Evolutionary conservation across 208 protist genomes (phyloP), one percentile per base, ranked within the genome.

Genomic region (Trypanosoma mega): DNA sequence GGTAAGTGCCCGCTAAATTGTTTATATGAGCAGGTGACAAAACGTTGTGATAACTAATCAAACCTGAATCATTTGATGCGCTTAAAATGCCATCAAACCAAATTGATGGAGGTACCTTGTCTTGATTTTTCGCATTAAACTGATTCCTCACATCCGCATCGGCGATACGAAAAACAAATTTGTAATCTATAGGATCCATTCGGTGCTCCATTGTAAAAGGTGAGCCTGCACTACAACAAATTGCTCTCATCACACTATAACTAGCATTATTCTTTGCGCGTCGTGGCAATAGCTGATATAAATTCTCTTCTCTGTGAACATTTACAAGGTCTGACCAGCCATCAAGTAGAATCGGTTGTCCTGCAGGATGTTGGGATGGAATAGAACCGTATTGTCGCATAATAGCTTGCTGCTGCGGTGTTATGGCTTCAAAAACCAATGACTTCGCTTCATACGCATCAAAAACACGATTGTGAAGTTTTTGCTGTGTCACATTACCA

Each of bases 371-470:
- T n/a, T 70, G 52, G 8, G 80, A 76, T 0, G 89, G 89, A 9
- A 95, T 88, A 3, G 41, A 36, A 1, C 74, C 60, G 54, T 71
- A 81, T 67, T 90, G 80, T 48, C 33, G 44, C 89, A 95, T 93
- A 7, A 89, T 82, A 0, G 50, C 52, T 31, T 90, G 83, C 51
- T 95, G 89, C 37, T 86, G 78, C 2, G 78, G 76, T 20, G 74
- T 78, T 33, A 95, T 89, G 23, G 72, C 83, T 49, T 95, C 85
- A 60, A 95, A 93, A 16, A 92, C 89, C 27, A 95, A 81, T 11
- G 85, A 77, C 69, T 95, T 95, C 0, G 89, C 89, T 57, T 95
- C 89, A 54, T 95, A 95, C 0, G 89, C 89, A 55, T 95, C 89
- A 66, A 95, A 95, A 5, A 95, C 82, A 30, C 89, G 80, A 57